Evolutionary conservation across 208 protist species (phyloP), one percentile per base, ranked within the genome.

Genomic region (Naegleria gruberi): DNA sequence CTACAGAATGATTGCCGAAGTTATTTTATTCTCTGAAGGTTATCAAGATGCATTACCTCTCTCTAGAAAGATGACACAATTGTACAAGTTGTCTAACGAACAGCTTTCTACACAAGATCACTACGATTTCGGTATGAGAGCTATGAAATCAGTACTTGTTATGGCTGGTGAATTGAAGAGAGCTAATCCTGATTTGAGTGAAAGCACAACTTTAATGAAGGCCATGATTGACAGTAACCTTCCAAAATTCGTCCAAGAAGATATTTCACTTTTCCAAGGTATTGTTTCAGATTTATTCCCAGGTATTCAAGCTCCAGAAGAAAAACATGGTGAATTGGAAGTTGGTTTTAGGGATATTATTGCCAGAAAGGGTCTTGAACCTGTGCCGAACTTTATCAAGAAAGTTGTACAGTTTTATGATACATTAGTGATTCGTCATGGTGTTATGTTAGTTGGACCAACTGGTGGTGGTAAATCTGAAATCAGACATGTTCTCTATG

Each of bases 271-370:
- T 26, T 99, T 99, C 92, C 93, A 96, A 37, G 98, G 96, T 88
- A 99, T 99, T 93, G 97, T 99, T 93, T 94, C 95, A 82, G 98
- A 99, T 92, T 94, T 99, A 19, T 99, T 99, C 93, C 98, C 98
- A n/a, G 97, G 97, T 85, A 93, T 98, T 4, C 92, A 94, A 44
- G 97, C 99, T 86, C 98, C 98, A 4, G 94, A 96, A 91, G 92
- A 97, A 26, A 94, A 98, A 91, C 98, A 98, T 91, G 94, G 93
- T 37, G 94, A 96, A 86, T 92, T 99, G 84, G 92, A 98, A 30
- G 93, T 92, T 15, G 96, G 95, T 30, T 37, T 77, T 37, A 37
- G 10, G 17, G 6, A 37, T 37, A 77, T 77, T 37, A 97, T 99
- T 91, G 94, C 96, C 55, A 91, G 90, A 43, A 94, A 93, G 73